These are phyloP conservation scores for Croton laevigatus DNA, from an alignment of 441 rosid genomes.

Conservation along the genomic window DNA sequence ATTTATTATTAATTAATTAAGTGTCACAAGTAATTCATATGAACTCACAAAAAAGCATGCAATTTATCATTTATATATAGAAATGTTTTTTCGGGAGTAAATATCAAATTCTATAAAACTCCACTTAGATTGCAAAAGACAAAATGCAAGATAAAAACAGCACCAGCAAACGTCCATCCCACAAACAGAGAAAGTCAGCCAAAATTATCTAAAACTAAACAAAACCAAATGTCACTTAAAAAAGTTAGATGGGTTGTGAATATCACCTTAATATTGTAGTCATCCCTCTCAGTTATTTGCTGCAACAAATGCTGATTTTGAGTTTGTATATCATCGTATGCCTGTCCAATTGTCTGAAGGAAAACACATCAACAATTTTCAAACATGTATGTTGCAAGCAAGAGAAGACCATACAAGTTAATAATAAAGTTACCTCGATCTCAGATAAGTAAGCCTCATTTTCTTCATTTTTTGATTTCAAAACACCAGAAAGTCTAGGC, in stretches of 20 bases:
- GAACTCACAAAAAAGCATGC: neutral
- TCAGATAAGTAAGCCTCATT: slow-evolving; percentile 90
- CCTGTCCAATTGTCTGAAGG: slow-evolving; percentile 87
- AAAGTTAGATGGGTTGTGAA: neutral
- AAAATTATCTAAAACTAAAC: neutral
- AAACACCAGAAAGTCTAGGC: slow-evolving; percentile 49
- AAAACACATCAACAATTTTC: slow-evolving; percentile 30
- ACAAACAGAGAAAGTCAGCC: neutral
- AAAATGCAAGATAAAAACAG: neutral
- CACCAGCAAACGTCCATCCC: neutral
- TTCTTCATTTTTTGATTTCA: slow-evolving; percentile 89
- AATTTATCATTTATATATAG: neutral
- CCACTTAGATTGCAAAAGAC: neutral
- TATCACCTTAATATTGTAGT: slow-evolving; percentile 91
- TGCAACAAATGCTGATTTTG: slow-evolving; percentile 94
- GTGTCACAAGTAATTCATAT: too few species aligned
- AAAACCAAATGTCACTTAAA: neutral
- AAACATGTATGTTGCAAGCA: slow-evolving; percentile 22
- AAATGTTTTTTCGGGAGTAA: neutral
- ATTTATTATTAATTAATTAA: neutral
- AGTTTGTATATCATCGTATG: slow-evolving; percentile 92
- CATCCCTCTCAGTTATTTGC: slow-evolving; percentile 97
- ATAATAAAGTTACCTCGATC: slow-evolving; percentile 67
- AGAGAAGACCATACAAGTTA: slow-evolving; percentile 15
- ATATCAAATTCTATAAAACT: neutral